Evolutionary conservation across 1,284 basidiomycete species (phyloP).

Genomic region (Fomitopsis pinicola): DNA sequence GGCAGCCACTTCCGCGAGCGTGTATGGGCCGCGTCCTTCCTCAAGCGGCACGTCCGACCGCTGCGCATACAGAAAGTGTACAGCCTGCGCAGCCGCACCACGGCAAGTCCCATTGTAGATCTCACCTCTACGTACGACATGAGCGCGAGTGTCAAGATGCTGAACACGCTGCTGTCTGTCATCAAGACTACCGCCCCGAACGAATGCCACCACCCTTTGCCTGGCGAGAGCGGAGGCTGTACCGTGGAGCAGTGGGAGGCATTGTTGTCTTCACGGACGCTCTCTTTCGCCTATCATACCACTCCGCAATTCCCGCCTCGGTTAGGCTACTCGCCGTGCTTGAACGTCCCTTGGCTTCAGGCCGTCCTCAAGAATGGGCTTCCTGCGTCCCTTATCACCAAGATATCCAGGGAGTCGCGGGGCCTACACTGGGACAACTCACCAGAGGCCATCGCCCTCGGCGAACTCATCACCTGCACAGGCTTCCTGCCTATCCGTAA

Average conservation of each 20-base stretch:
- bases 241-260: background rate
- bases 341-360: constrained; percentile 26
- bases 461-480: constrained; percentile 13
- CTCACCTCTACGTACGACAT: constrained; percentile 2
- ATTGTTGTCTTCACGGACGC: background rate
- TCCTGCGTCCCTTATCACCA: constrained; percentile 15
- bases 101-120: constrained; percentile 4
- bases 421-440: constrained; percentile 20
- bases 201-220: background rate
- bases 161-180: constrained; percentile 22
- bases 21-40: constrained; percentile 11
- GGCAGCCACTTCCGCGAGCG: constrained; percentile 14
- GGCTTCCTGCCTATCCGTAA: constrained; percentile 14
- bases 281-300: constrained; percentile 1
- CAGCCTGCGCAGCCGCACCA: constrained; percentile 6
- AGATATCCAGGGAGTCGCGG: constrained; percentile 17
- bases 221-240: background rate
- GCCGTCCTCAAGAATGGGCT: constrained; percentile 17
- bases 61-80: constrained; percentile 8
- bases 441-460: constrained; percentile 11
- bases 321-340: constrained; percentile 7
- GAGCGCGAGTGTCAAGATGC: constrained; percentile 1
- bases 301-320: constrained; percentile 6
- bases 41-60: constrained; percentile 6
- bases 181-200: constrained; percentile 25